Evolutionary conservation across 1,284 basidiomycete species (phyloP).

Genomic region (Exsudoporus floridanus): DNA sequence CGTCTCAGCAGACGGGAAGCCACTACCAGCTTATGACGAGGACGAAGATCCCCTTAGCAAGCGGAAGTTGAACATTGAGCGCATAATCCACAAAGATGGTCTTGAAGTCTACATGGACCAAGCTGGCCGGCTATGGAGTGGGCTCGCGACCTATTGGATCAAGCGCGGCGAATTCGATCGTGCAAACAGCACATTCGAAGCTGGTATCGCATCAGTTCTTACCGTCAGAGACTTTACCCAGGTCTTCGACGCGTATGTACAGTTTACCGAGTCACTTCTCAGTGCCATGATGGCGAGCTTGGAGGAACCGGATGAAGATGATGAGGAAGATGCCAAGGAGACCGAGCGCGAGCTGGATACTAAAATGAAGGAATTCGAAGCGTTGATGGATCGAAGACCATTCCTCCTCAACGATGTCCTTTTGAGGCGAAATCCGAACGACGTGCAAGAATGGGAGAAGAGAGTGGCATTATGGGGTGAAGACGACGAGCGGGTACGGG

Average conservation of each 20-base stretch:
- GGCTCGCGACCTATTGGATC: constrained; percentile 97
- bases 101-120: constrained; percentile 92
- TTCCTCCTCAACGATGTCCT: constrained; percentile 98
- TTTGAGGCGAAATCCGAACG: constrained; percentile 91
- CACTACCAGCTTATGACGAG: constrained; percentile 60
- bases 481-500: constrained; percentile 82
- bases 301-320: constrained; percentile 65
- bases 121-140: constrained; percentile 94
- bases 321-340: constrained; percentile 75
- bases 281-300: constrained; percentile 90
- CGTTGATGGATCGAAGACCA: constrained; percentile 91
- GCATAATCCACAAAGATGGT: constrained; percentile 84
- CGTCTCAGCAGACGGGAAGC: constrained; percentile 50
- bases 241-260: constrained; percentile 96
- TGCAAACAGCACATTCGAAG: constrained; percentile 85
- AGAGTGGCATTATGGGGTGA: constrained; percentile 91
- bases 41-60: constrained; percentile 79
- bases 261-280: constrained; percentile 91
- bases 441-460: constrained; percentile 99
- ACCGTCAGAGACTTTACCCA: constrained; percentile 98
- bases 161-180: constrained; percentile 94
- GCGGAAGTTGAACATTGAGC: constrained; percentile 83
- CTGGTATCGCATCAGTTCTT: constrained; percentile 80
- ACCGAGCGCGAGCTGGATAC: constrained; percentile 85
- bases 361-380: constrained; percentile 93